Percentiles rank a stretch among this genome's conserved stretches.
Conservation (phyloP, 2,329 filamentous ascomycete genomes). For the Calonectria fujianensis region DNA sequence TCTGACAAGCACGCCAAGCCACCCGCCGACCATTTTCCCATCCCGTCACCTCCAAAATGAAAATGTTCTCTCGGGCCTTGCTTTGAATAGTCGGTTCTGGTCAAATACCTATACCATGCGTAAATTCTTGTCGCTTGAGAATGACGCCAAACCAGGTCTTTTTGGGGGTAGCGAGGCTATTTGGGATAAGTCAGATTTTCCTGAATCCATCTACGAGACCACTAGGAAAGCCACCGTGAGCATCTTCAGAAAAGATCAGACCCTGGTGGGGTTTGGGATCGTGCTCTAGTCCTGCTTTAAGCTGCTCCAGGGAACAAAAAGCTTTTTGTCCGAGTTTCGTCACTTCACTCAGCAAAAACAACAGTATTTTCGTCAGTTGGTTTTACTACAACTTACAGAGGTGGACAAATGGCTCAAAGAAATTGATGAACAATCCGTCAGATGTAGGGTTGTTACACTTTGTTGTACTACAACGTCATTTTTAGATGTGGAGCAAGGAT, state of each 20-base stretch:
- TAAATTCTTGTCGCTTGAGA: neutral
- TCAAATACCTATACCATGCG: neutral
- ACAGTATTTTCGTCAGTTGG: neutral
- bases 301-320: neutral
- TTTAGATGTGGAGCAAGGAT: neutral
- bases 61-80: constrained; percentile 1
- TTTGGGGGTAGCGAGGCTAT: neutral
- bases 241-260: neutral
- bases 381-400: neutral
- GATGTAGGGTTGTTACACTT: constrained; percentile 1
- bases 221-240: neutral
- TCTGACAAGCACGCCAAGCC: neutral
- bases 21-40: neutral
- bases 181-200: neutral
- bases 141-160: neutral
- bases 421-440: neutral
- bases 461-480: neutral
- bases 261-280: neutral
- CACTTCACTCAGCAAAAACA: neutral
- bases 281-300: neutral
- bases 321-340: neutral
- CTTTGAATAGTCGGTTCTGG: neutral
- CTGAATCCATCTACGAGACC: neutral
- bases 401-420: neutral
- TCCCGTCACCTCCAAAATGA: neutral